Base-by-base conservation (phyloP, 225 moss, liverwort and hornwort species). In the Antitrichia curtipendula region DNA sequence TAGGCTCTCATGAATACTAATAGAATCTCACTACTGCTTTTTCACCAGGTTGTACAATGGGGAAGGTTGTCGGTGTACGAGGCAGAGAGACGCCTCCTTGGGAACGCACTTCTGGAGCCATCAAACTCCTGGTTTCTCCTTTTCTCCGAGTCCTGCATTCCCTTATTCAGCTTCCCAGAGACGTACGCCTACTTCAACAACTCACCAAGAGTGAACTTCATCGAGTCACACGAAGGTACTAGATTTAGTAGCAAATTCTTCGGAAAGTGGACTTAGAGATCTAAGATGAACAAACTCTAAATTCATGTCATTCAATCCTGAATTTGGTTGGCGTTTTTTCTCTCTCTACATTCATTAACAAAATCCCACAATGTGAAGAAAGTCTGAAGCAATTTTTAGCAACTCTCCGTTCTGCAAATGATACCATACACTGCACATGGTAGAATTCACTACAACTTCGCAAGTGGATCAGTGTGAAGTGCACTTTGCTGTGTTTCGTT, bases 121-220 rank as follows among this genome's bases (percentile, higher is more conserved):
- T 68, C 78, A 6, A 93, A 92, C 32, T 82, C 86, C 5, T 92
- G 90, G 92, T 93, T 93, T 70, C 84, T 92, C 6, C 92, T 92
- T 7, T 57, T 93, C n/a, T 93, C 93, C 0, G 92, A 93, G 17
- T 89, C 92, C 2, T 93, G 93, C 82, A 81, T 91, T 49, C 93
- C 93, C 28, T 15, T 91, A 7, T 86, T 86, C 38, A 91, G 2
- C 75, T 92, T 93, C 75, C 86, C 45, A 1, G 81, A 86, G 12
- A 81, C 89, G 0, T 93, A 92, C 13, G 18, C 40, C 1, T 93
- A 93, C 24, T 62, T 93, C 54, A 86, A 89, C 47, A 23, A 86
- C 27, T 89, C 92, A 16, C 84, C 41, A 19, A 5, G 73, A 7
- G 19, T 86, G 4, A 93, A 78, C 85, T 92, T 87, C 78, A 85